Conservation (phyloP, 176 grass and related monocot species). For the Carex pumila region DNA sequence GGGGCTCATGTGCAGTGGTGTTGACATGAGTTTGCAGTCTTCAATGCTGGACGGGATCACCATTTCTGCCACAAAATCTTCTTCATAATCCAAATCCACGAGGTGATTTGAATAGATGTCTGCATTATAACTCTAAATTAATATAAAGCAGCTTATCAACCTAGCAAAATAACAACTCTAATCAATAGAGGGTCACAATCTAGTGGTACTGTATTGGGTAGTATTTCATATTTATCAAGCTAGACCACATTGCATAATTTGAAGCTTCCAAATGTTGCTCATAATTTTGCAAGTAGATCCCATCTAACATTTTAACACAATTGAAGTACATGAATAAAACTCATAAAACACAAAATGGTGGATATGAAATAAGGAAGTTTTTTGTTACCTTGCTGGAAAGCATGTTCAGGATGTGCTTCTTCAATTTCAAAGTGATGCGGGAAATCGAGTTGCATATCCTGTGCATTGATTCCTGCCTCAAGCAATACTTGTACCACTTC, state of each 20-base stretch:
- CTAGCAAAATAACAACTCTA: background rate
- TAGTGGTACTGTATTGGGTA: background rate
- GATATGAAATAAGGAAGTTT: background rate
- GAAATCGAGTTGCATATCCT: slow-evolving; percentile 61
- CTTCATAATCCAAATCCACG: slow-evolving; percentile 12
- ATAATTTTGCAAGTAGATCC: background rate
- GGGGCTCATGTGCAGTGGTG: background rate
- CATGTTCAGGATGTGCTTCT: slow-evolving; percentile 36
- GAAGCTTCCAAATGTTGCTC: background rate
- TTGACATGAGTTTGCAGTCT: background rate
- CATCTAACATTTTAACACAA: background rate
- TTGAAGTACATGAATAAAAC: background rate
- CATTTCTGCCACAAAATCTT: slow-evolving; percentile 18
- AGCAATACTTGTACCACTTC: slow-evolving; percentile 45
- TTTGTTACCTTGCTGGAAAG: slow-evolving; percentile 40
- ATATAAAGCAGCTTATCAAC: background rate
- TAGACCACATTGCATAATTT: background rate
- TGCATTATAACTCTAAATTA: background rate
- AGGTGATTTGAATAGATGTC: background rate
- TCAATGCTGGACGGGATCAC: background rate
- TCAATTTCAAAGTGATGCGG: slow-evolving; percentile 72
- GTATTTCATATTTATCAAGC: background rate
- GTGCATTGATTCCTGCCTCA: slow-evolving; percentile 36
- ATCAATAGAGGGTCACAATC: background rate
- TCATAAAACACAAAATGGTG: slow-evolving; percentile 2